phyloP scores from a whole-genome alignment of 768 basidiomycete genomes.

The Kwoniella mangroviensis region DNA sequence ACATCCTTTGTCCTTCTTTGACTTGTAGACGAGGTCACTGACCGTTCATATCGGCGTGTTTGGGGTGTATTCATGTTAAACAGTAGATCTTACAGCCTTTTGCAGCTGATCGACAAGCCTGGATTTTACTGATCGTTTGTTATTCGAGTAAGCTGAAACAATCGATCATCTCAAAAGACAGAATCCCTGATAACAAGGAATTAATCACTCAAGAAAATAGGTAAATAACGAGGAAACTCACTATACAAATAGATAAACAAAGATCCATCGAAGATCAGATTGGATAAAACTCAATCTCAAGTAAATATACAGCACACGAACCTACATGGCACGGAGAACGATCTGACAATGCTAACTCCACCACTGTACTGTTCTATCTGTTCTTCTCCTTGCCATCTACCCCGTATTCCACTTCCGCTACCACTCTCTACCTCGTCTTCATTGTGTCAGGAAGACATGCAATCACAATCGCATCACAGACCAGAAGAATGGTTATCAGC shows the following conservation, averaged over 20 bases:
- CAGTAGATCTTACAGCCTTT: too few species aligned
- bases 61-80: background rate
- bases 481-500: slow-evolving; percentile 11
- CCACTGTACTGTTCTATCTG: slow-evolving; percentile 36
- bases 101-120: too few species aligned
- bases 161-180: too few species aligned
- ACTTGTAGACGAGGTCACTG: background rate
- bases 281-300: too few species aligned
- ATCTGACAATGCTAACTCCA: background rate
- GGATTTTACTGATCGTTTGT: too few species aligned
- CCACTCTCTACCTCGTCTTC: background rate
- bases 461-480: background rate
- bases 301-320: too few species aligned
- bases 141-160: too few species aligned
- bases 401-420: slow-evolving; percentile 12
- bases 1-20: background rate
- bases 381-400: slow-evolving; percentile 29
- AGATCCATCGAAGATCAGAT: background rate
- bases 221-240: too few species aligned
- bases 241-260: background rate
- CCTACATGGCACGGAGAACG: too few species aligned
- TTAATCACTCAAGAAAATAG: too few species aligned
- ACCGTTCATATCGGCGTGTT: background rate
- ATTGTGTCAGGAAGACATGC: background rate
- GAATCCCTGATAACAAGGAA: too few species aligned